These are phyloP conservation scores for Whalleya microplaca DNA, from an alignment of 2,329 filamentous ascomycete genomes.

Conservation along the genomic window DNA sequence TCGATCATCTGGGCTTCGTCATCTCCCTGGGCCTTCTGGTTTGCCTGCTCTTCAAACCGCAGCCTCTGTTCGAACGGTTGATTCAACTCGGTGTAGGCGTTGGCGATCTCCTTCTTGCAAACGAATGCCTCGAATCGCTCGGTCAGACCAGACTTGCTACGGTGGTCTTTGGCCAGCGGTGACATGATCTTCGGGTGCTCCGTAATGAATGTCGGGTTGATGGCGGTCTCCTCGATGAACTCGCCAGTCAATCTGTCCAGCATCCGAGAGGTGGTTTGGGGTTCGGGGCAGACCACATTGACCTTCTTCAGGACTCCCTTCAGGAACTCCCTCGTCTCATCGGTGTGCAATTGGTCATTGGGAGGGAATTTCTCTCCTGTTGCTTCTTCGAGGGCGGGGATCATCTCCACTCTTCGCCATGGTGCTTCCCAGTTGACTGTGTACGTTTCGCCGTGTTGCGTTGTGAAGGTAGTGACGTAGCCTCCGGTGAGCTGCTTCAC, in stretches of 20 bases:
- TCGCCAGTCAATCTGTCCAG: slow-evolving; percentile 93
- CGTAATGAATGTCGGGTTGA: slow-evolving; percentile 91
- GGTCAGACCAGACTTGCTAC: slow-evolving; percentile 78
- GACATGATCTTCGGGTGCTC: slow-evolving; percentile 82
- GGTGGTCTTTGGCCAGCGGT: slow-evolving; percentile 94
- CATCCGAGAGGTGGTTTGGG: slow-evolving; percentile 92
- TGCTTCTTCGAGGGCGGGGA: slow-evolving; percentile 85
- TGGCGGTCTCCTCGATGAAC: slow-evolving; percentile 90
- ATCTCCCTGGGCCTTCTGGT: slow-evolving; percentile 94
- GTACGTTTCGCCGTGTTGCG: slow-evolving; percentile 82
- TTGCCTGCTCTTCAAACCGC: slow-evolving; percentile 91
- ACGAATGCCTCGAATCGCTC: slow-evolving; percentile 98
- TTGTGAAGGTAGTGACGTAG: slow-evolving; percentile 85
- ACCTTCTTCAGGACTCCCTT: slow-evolving; percentile 66
- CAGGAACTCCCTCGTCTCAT: slow-evolving; percentile 88
- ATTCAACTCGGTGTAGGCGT: slow-evolving; percentile 92
- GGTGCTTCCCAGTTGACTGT: slow-evolving; percentile 95
- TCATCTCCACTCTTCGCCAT: slow-evolving; percentile 96
- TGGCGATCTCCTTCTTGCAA: slow-evolving; percentile 95
- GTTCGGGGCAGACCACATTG: slow-evolving; percentile 85
- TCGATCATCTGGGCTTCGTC: slow-evolving; percentile 96
- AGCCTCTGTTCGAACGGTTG: slow-evolving; percentile 93
- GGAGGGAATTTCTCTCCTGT: slow-evolving; percentile 93
- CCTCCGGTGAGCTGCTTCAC: slow-evolving; percentile 88
- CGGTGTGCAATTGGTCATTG: slow-evolving; percentile 84